Base-by-base conservation (phyloP, 2,329 filamentous ascomycete species). In the Bipolaris gigantea region DNA sequence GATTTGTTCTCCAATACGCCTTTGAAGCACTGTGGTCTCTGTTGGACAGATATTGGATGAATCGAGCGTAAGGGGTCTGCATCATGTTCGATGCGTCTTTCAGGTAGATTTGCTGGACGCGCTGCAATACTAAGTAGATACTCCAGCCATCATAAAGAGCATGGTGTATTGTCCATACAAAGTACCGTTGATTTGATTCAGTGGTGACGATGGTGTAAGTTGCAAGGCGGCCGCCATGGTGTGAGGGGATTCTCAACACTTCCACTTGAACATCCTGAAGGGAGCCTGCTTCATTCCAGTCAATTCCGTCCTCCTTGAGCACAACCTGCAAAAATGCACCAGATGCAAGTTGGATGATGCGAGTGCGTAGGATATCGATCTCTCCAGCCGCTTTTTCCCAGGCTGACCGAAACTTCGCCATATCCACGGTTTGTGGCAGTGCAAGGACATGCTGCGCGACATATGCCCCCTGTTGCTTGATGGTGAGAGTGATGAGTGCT, bases 331-430 rank as follows among this genome's bases (percentile, higher is more conserved):
- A 5, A 13, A 70, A 69, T 0, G 40, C 13, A n/a, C 66, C 66
- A 9, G 67, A 66, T 33, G 62, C 56, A 1, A 66, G 57, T 39
- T 72, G 66, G 8, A 65, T 56, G 30, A 73, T 61, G 8, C 80
- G 74, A 21, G 80, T 83, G 10, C 81, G 75, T 10, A 83, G 69
- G 16, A 82, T 80, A 27, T 79, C 76, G 23, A 77, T 66, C 33
- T 78, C 75, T 7, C 75, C 61, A 2, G 81, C 74, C 4, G 76
- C 71, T 11, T 71, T 69, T 44, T 80, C 73, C 79, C 80, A 83
- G 0, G 79, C 73, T 8, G 68, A 60, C 55, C 77, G 79, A 68
- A 82, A 79, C 25, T 68, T 72, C 7, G 63, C 61, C 3, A 81
- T 36, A 51, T 81, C 71, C 5, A 79, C 60, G 3, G 68, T 50